These are phyloP conservation scores for Tylopilus sp. DNA, from an alignment of 768 basidiomycete genomes.

Conservation along the genomic window DNA sequence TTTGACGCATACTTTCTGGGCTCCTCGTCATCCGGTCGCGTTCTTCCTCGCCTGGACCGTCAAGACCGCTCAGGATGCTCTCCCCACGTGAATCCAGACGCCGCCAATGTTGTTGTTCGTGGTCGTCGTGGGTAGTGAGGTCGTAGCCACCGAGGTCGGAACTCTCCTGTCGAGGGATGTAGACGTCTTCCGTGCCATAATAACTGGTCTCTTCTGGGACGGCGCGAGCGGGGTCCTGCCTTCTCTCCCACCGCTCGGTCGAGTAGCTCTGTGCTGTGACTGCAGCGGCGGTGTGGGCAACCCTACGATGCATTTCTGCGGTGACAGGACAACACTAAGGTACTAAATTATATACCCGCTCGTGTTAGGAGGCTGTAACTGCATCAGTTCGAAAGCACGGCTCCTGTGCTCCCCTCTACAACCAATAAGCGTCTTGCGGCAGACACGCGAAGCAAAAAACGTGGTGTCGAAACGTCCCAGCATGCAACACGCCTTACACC, in stretches of 20 bases:
- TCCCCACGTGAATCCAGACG: slow-evolving; percentile 31
- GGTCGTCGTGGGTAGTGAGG: slow-evolving; percentile 18
- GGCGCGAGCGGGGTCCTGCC: slow-evolving; percentile 19
- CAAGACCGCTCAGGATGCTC: slow-evolving; percentile 32
- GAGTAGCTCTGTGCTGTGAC: slow-evolving; percentile 24
- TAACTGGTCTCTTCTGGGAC: slow-evolving; percentile 11
- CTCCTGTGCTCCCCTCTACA: slow-evolving; percentile 11
- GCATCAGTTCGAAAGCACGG: slow-evolving; percentile 16
- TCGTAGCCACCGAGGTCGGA: slow-evolving; percentile 23
- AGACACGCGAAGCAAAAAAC: slow-evolving; percentile 15
- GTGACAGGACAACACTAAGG: neutral
- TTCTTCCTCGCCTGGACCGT: slow-evolving; percentile 23
- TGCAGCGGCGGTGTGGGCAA: slow-evolving; percentile 30
- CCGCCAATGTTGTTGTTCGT: slow-evolving; percentile 27
- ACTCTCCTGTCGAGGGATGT: slow-evolving; percentile 9
- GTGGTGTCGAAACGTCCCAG: too few species aligned
- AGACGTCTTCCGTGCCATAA: slow-evolving; percentile 13
- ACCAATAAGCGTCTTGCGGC: slow-evolving; percentile 18
- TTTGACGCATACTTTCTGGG: slow-evolving; percentile 34
- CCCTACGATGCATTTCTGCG: slow-evolving; percentile 30
- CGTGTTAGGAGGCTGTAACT: slow-evolving; percentile 21
- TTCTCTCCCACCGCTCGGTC: slow-evolving; percentile 11
- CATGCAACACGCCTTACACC: slow-evolving; percentile 2
- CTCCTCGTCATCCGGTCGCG: slow-evolving; percentile 25
- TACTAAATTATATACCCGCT: slow-evolving; percentile 25